Base-by-base conservation (phyloP, 306 rosid species). In the Malus sieversii region DNA sequence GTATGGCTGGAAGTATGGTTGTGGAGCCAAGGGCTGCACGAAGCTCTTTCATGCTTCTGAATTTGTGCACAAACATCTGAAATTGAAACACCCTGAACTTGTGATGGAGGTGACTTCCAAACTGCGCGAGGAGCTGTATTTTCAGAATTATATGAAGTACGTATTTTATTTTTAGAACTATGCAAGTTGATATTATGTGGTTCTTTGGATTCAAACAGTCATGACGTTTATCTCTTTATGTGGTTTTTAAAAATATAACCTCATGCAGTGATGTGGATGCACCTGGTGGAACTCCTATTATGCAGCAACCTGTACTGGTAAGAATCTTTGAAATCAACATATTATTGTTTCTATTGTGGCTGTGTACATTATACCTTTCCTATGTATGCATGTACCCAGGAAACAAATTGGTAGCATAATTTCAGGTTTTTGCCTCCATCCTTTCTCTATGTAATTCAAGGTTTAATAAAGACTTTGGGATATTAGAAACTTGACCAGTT, bases 1-100 rank as follows among this genome's bases (percentile, higher is more conserved):
- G 81, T 96, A 92, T 84, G 99, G 99, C 73, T 96, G 99, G 99
- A 96, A 96, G 82, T 96, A 92, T 92, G 99, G 99, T 40, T 96
- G 99, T 83, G 99, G 99, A 81, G 99, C 99, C 42, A 96, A 90
- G 88, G 97, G 99, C 51, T 96, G 99, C 90, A 96, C 99, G 16
- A 96, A 96, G 89, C 97, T 96, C 69, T 96, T 96, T 77, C 99
- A 96, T 84, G 99, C 98, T 48, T 78, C 99, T 60, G 99, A 96
- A 79, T 96, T 89, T 88, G 99, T 96, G 78, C 90, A 89, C 77
- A 96, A 96, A 78, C 99, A 96, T 85, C 91, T 96, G 61, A 96
- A 92, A 81, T 83, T 96, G 78, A 96, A 92, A 79, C 99, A 96
- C 77, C 87, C 97, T 57, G 99, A 96, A 52, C 92, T 96, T 76